Evolutionary conservation across 1,139 yeast species (phyloP), one percentile per base, ranked within the genome.

Genomic region (Scheffersomyces quercinus): DNA sequence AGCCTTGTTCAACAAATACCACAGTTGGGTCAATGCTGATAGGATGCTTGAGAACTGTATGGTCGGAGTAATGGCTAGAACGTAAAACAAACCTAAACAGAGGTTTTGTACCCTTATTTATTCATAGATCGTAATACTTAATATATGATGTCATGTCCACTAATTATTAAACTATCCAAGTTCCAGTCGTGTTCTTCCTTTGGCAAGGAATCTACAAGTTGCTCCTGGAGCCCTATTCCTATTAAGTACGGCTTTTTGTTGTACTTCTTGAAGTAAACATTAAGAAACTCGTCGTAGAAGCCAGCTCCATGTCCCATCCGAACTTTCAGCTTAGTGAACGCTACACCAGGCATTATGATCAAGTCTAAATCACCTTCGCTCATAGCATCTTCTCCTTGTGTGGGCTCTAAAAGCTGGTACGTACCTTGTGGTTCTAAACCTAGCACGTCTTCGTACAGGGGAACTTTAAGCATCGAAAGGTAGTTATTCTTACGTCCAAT

Each of bases 231-330:
- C 0, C 95, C 95, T 5, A 90, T 63, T 0, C 93, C 96, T 2
- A 88, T 60, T 32, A 85, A 55, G 34, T 58, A 60, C 0, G 87
- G 86, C 26, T 42, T 54, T 16, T 46, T 52, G 8, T 44, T 53
- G 46, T 65, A 62, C 51, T 60, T 63, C 29, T 61, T 54, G n/a
- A 55, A 40, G 55, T 82, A 83, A 36, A 83, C 67, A 32, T 70
- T 66, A 33, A 89, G 72, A 59, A 81, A 91, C 52, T 84, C 88
- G 61, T 93, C 98, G 62, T 93, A 93, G 62, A 79, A 90, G 0
- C 97, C 99, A 9, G 85, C 95, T 1, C 99, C 99, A 60, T 90
- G 96, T 0, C 98, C 99, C 42, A 93, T 62, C 45, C 99, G 64
- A 29, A 72, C 67, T 40, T 83, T 80, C 7, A 53, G 42, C 1